Evolutionary conservation across 164 flowering plant species (phyloP), one percentile per base, ranked within the genome.

Genomic region (Liriodendron chinense): DNA sequence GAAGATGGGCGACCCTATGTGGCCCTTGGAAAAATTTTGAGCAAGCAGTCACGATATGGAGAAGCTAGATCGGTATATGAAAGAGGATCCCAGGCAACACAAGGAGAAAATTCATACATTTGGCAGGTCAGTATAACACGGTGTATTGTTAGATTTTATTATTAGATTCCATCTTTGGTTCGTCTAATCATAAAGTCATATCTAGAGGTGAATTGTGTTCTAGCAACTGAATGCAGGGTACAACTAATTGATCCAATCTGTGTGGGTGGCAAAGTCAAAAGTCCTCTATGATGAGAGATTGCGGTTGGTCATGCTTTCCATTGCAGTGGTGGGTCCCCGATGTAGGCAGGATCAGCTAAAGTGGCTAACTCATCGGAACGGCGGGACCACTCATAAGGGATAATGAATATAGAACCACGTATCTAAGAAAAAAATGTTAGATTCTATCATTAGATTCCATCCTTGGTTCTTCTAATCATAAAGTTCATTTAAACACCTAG

Each of bases 41-140:
- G 86, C 66, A 93, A 88, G 84, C 96, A 95, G 74, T 86, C 90
- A 0, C 88, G 79, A 77, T 70, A 64, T 64, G 77, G 53, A 0
- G 94, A 92, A 75, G 99, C 99, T 48, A 88, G 94, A 83, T 85
- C 83, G 25, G 88, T 90, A 7, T 93, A 93, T 80, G 99, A 91
- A 78, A 89, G 79, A 77, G 98, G 98, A 22, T 93, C 94, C 80
- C 98, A 95, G 71, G 95, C 97, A 34, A 92, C 97, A 1, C 98
- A 95, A 80, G 98, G 98, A 53, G 98, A 95, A 79, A 95, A 95
- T 86, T 78, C 98, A 2, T 95, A 83, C 83, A 92, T 91, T 65
- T 95, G 99, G 99, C 99, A 93, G 99, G 97, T 92, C 47, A 56
- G 77, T 70, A 53, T 34, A 59, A 67, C 21, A n/a, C 18, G 43